Base-by-base conservation (phyloP, 495 filamentous ascomycete genomes). In the Neurospora tetraspora region DNA sequence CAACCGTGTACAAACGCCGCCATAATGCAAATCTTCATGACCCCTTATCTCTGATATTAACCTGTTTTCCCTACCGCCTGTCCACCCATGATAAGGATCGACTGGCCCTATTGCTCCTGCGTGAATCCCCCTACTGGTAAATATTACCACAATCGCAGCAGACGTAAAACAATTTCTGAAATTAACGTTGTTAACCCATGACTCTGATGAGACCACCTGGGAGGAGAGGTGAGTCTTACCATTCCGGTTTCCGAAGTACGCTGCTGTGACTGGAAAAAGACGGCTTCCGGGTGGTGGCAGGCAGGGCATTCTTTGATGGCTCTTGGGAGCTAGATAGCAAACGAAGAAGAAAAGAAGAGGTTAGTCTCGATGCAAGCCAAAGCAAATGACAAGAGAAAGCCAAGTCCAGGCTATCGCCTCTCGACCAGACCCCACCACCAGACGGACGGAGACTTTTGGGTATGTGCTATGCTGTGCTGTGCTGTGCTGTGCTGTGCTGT, bases 211-310 rank as follows among this genome's bases (percentile, higher is more conserved):
- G 20, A 53, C 43, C 43, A 10, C 45, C 45, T 34, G 31, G 31
- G 31, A 34, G 31, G 31, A 34, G 34, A 7, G 34, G 34, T 7
- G 45, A 59, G 68, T 68, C 91, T 87, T 79, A 98, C 96, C 96
- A 99, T 99, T 82, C 96, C 96, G 10, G 96, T 99, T 81, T 98
- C 94, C 16, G 94, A 92, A 69, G 91, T 96, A 78, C 96, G 91
- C 84, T 98, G 94, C 80, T 98, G 96, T 47, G 94, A 97, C 84
- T 99, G 96, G 86, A 98, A 99, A 82, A 96, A 99, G 61, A 99
- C 96, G 2, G 93, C 92, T 81, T 98, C 93, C 70, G 87, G 88
- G 79, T 96, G 91, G 59, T 88, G 85, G 85, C 96, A 99, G 72
- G 86, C 86, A 16, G 94, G 93, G 82, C 96, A 99, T 69, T 85